phyloP scores from a whole-genome alignment of 306 rosid genomes.

The Castanospermum australe region DNA sequence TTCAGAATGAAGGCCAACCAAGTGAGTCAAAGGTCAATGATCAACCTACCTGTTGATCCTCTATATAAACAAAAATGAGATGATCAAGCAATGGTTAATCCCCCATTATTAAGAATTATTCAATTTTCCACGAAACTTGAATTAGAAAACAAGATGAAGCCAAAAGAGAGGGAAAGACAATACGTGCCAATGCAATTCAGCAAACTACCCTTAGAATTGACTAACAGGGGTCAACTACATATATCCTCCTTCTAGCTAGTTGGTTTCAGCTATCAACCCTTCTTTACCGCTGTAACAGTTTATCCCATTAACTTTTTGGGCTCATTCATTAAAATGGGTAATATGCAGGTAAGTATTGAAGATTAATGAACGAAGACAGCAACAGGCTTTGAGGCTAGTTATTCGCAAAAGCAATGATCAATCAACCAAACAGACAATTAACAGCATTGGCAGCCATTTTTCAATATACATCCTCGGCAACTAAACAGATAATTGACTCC shows the following conservation, averaged over 20 bases:
- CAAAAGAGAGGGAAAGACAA: neutral
- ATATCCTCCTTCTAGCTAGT: neutral
- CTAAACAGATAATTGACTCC: too few species aligned
- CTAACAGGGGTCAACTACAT: neutral
- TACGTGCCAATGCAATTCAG: neutral
- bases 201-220: neutral
- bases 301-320: neutral
- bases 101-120: neutral
- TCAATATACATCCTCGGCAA: too few species aligned
- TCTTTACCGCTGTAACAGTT: too few species aligned
- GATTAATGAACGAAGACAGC: neutral
- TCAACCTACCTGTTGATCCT: constrained; percentile 28
- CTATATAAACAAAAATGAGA: constrained; percentile 16
- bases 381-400: neutral
- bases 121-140: neutral
- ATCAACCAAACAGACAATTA: too few species aligned
- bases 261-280: neutral
- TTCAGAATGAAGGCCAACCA: constrained; percentile 45
- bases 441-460: too few species aligned
- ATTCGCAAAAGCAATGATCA: neutral
- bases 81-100: neutral
- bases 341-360: neutral
- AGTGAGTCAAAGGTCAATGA: constrained; percentile 24
- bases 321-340: neutral
- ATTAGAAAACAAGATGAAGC: neutral